phyloP scores from a whole-genome alignment of 1,284 basidiomycete genomes.

The Earliella scabrosa region DNA sequence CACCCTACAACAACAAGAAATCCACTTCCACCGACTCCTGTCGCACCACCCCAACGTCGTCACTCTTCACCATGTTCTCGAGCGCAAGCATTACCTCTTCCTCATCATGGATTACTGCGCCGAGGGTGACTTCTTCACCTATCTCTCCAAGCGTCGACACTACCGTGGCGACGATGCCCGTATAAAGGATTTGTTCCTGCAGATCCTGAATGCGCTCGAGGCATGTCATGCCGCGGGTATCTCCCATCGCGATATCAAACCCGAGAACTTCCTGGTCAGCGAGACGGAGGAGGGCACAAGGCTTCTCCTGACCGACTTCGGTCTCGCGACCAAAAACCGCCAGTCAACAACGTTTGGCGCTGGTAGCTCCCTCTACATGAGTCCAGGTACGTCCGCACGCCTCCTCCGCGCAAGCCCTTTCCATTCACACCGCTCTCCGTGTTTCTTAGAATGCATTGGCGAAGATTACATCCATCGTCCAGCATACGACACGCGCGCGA shows the following conservation, averaged over 20 bases:
- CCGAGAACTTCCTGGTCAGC: slow-evolving; percentile 72
- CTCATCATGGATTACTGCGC: slow-evolving; percentile 70
- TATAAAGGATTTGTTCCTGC: slow-evolving; percentile 48
- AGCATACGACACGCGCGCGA: slow-evolving; percentile 28
- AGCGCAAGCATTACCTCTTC: slow-evolving; percentile 57
- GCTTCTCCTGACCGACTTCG: slow-evolving; percentile 70
- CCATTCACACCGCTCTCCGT: neutral
- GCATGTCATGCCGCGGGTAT: slow-evolving; percentile 64
- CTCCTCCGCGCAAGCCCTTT: neutral
- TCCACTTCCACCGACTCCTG: slow-evolving; percentile 56
- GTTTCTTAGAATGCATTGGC: slow-evolving; percentile 32
- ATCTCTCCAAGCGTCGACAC: slow-evolving; percentile 23
- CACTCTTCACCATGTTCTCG: slow-evolving; percentile 65
- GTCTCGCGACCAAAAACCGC: slow-evolving; percentile 61
- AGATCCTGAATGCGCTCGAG: slow-evolving; percentile 67
- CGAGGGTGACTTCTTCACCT: slow-evolving; percentile 35
- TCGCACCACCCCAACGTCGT: slow-evolving; percentile 55
- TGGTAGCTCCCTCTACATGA: slow-evolving; percentile 63
- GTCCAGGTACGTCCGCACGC: slow-evolving; percentile 42
- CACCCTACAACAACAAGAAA: slow-evolving; percentile 50
- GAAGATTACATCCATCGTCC: slow-evolving; percentile 2
- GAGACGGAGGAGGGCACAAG: slow-evolving; percentile 41
- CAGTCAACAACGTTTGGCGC: slow-evolving; percentile 55
- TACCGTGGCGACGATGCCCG: slow-evolving; percentile 30
- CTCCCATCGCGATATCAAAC: slow-evolving; percentile 76